Percentiles rank a stretch among this genome's conserved stretches.
phyloP scores from a whole-genome alignment of 179 eudicot species.

The Corrigiola litoralis region DNA sequence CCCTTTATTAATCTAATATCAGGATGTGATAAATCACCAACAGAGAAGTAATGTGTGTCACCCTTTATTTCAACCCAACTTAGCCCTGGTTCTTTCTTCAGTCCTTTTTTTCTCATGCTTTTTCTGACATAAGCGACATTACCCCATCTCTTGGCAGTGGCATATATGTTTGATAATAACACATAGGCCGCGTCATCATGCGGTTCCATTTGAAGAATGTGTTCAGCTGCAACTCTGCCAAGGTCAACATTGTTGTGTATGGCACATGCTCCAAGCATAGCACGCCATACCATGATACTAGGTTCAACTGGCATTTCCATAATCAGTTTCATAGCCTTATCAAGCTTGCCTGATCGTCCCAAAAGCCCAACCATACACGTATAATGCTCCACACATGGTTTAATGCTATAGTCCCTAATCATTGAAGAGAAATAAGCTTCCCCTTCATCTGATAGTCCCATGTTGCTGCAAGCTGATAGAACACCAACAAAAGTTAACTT shows the following conservation, averaged over 20 bases:
- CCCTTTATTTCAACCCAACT: slow-evolving; percentile 86
- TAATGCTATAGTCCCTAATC: slow-evolving; percentile 43
- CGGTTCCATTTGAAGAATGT: slow-evolving; percentile 63
- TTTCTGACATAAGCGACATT: slow-evolving; percentile 58
- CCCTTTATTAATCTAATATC: slow-evolving; percentile 60
- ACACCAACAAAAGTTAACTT: slow-evolving; percentile 59
- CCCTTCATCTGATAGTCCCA: slow-evolving; percentile 58
- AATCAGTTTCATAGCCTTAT: slow-evolving; percentile 60
- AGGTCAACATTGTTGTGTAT: slow-evolving; percentile 61
- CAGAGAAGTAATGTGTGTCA: slow-evolving; percentile 51
- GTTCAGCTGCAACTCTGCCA: slow-evolving; percentile 61
- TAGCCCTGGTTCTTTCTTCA: slow-evolving; percentile 61
- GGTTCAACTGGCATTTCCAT: slow-evolving; percentile 57
- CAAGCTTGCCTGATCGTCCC: slow-evolving; percentile 58
- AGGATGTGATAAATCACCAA: slow-evolving; percentile 72
- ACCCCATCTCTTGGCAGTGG: slow-evolving; percentile 69
- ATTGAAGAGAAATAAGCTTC: slow-evolving; percentile 47
- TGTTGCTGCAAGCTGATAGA: slow-evolving; percentile 73
- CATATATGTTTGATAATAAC: slow-evolving; percentile 64
- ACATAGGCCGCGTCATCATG: slow-evolving; percentile 64
- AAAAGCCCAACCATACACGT: slow-evolving; percentile 85
- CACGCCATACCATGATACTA: slow-evolving; percentile 77
- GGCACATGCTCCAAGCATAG: slow-evolving; percentile 75
- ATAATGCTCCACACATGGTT: slow-evolving; percentile 79
- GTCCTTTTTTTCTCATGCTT: slow-evolving; percentile 49